These are phyloP conservation scores for Pseudogymnoascus sp. DNA, from an alignment of 2,329 filamentous ascomycete genomes.

Conservation along the genomic window DNA sequence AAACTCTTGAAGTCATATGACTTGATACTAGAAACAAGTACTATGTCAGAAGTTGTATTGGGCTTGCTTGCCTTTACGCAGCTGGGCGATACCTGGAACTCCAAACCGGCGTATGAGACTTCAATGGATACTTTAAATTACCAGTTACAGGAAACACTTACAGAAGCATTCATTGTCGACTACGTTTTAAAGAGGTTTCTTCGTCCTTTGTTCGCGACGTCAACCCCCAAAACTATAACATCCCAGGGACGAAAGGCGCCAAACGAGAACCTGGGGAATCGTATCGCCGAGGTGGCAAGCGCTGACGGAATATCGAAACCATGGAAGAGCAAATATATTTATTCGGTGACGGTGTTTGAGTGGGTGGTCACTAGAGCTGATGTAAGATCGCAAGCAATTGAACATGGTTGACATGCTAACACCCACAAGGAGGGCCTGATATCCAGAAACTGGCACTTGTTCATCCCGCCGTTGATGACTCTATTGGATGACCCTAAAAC, in stretches of 20 bases:
- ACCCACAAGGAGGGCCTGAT: conserved; percentile 35
- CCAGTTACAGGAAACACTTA: background rate
- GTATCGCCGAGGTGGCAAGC: conserved; percentile 28
- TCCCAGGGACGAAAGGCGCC: conserved; percentile 48
- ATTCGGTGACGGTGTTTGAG: conserved; percentile 47
- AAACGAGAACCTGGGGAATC: conserved; percentile 32
- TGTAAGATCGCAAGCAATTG: conserved; percentile 31
- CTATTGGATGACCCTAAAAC: conserved; percentile 57
- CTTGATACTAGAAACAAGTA: background rate
- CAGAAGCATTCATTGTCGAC: conserved; percentile 38
- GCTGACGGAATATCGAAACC: conserved; percentile 40
- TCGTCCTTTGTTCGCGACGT: conserved; percentile 56
- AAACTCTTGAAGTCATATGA: background rate
- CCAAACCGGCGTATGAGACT: background rate
- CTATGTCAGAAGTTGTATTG: background rate
- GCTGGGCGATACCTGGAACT: conserved; percentile 1
- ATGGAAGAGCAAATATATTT: conserved; percentile 50
- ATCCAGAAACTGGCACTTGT: conserved; percentile 55
- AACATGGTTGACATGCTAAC: conserved; percentile 5
- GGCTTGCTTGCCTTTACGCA: conserved; percentile 2
- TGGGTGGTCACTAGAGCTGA: conserved; percentile 51
- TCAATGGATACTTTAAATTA: background rate
- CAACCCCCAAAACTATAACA: conserved; percentile 46
- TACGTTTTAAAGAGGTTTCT: conserved; percentile 54
- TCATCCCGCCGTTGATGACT: conserved; percentile 61